phyloP scores from a whole-genome alignment of 805 yeast genomes.

The Grigorovia jiainica region DNA sequence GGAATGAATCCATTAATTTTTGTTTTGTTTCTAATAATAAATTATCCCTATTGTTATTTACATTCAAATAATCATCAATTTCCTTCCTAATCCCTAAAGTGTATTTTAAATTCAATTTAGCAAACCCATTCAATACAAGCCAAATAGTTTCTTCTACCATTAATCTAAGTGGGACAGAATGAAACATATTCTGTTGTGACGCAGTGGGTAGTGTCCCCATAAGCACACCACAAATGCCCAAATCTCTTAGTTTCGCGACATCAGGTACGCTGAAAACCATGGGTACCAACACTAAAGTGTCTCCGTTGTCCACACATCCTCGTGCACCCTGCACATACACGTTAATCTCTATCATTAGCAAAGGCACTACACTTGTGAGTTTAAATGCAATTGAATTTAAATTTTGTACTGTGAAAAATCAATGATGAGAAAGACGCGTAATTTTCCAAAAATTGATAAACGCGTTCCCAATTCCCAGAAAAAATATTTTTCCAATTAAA shows the following conservation, averaged over 20 bases:
- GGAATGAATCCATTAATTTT: slow-evolving; percentile 10
- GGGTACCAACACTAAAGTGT: slow-evolving; percentile 27
- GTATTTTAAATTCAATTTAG: slow-evolving; percentile 27
- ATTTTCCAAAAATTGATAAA: too few relatives aligned
- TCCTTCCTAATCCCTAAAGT: not conserved
- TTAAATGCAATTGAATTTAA: too few relatives aligned
- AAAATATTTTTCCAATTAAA: too few relatives aligned
- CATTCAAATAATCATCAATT: slow-evolving; percentile 28
- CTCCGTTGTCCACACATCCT: not conserved
- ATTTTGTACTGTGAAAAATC: too few relatives aligned
- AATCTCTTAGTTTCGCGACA: slow-evolving; percentile 44
- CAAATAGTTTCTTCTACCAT: slow-evolving; percentile 65
- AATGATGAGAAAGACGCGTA: too few relatives aligned
- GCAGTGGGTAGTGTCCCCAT: slow-evolving; percentile 78
- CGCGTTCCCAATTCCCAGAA: too few relatives aligned
- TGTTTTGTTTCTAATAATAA: slow-evolving; percentile 1
- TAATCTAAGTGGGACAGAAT: slow-evolving; percentile 73
- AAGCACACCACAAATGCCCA: slow-evolving; percentile 67
- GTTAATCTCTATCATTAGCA: not conserved
- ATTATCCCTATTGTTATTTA: slow-evolving; percentile 7
- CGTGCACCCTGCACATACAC: not conserved
- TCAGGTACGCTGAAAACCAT: slow-evolving; percentile 51
- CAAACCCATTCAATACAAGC: slow-evolving; percentile 39
- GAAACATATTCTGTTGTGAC: slow-evolving; percentile 88
- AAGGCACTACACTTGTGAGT: not conserved